phyloP scores from a whole-genome alignment of 176 grass and related monocot species.

The Tillandsia fasciculata region DNA sequence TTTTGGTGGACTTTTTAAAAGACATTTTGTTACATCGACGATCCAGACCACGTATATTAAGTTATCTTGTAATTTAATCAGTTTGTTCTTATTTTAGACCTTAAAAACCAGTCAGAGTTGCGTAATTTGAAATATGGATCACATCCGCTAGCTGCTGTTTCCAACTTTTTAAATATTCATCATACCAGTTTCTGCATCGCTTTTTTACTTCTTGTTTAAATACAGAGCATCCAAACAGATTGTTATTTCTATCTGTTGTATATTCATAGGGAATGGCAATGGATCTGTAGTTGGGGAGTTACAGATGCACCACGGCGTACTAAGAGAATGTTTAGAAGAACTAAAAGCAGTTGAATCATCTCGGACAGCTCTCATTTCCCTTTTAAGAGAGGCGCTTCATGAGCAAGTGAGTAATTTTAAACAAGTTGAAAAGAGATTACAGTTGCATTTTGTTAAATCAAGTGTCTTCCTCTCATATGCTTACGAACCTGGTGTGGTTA shows the following conservation, averaged over 20 bases:
- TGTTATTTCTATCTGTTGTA: conserved; percentile 3
- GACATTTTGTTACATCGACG: too few relatives aligned
- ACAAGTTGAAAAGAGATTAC: neutral
- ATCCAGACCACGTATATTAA: too few relatives aligned
- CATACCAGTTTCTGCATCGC: neutral
- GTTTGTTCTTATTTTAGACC: too few relatives aligned
- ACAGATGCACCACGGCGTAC: conserved; percentile 41
- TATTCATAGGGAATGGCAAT: conserved; percentile 39
- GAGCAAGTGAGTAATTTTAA: conserved; percentile 55
- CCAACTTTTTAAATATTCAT: neutral
- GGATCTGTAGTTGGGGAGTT: conserved; percentile 41
- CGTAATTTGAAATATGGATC: too few relatives aligned
- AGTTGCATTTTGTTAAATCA: neutral
- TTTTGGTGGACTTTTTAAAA: too few relatives aligned
- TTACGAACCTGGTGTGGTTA: conserved; percentile 15
- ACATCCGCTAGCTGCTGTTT: too few relatives aligned
- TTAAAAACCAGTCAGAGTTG: too few relatives aligned
- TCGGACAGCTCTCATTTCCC: conserved; percentile 40
- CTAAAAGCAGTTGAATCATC: conserved; percentile 57
- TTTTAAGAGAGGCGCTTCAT: conserved; percentile 61
- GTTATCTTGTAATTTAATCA: too few relatives aligned
- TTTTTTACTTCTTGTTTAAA: neutral
- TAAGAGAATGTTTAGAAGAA: conserved; percentile 58
- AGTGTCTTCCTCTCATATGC: conserved; percentile 9
- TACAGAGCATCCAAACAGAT: neutral